phyloP scores from a whole-genome alignment of 495 filamentous ascomycete species.

The Daldinia grandis region DNA sequence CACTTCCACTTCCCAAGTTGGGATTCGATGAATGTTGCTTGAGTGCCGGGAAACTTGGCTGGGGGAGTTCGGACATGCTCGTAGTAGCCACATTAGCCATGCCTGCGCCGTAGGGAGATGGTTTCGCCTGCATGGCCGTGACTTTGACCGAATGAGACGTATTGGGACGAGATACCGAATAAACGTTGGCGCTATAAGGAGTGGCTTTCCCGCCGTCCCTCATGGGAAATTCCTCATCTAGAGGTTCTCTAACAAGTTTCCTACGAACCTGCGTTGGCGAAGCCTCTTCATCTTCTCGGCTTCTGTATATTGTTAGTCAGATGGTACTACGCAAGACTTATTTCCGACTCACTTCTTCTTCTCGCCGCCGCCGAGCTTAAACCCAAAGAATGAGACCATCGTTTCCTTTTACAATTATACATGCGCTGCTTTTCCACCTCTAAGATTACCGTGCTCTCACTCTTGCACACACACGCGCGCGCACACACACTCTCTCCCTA shows the following conservation, averaged over 20 bases:
- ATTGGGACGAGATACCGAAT: constrained; percentile 43
- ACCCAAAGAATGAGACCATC: constrained; percentile 62
- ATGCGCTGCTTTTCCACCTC: constrained; percentile 29
- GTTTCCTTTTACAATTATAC: constrained; percentile 27
- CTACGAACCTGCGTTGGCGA: constrained; percentile 40
- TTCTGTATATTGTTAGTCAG: constrained; percentile 43
- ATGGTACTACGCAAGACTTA: background rate
- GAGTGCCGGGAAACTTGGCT: constrained; percentile 42
- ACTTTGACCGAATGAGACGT: constrained; percentile 44
- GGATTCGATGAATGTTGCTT: constrained; percentile 50
- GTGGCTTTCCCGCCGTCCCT: constrained; percentile 28
- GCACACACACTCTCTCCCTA: background rate
- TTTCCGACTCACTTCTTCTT: constrained; percentile 59
- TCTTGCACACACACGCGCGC: background rate
- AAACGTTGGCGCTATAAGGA: constrained; percentile 45
- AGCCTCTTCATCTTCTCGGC: constrained; percentile 39
- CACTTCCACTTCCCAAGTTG: constrained; percentile 45
- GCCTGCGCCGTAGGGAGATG: constrained; percentile 44
- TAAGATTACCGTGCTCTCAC: constrained; percentile 13
- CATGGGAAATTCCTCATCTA: constrained; percentile 45
- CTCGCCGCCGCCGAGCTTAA: constrained; percentile 55
- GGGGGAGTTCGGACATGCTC: constrained; percentile 51
- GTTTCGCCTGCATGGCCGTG: constrained; percentile 28
- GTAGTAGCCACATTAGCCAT: constrained; percentile 47
- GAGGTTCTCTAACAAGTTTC: constrained; percentile 44